Percentiles rank a stretch among this genome's conserved stretches.
Evolutionary conservation across 2,329 filamentous ascomycete species (phyloP).

Genomic region (Lachnellula suecica): DNA sequence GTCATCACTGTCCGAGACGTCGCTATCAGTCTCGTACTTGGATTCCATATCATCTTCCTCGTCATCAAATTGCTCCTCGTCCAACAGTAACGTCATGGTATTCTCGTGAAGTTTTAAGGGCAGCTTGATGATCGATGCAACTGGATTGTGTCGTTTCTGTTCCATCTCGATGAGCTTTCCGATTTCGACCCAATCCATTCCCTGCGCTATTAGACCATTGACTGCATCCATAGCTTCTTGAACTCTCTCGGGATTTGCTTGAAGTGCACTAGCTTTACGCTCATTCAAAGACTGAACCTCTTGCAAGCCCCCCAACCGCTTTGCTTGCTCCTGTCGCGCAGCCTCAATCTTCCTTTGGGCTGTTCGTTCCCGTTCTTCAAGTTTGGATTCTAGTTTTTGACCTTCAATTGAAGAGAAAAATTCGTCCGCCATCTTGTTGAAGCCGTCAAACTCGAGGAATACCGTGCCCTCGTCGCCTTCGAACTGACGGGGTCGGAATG

Average conservation of each 20-base stretch:
- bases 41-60: conserved; percentile 45
- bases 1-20: conserved; percentile 60
- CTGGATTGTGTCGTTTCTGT: conserved; percentile 75
- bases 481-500: conserved; percentile 82
- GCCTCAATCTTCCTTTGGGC: conserved; percentile 84
- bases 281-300: conserved; percentile 79
- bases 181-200: conserved; percentile 97
- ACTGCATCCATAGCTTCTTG: conserved; percentile 92
- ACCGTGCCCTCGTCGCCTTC: conserved; percentile 62
- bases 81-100: conserved; percentile 75
- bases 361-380: conserved; percentile 77
- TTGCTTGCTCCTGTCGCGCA: conserved; percentile 80
- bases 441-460: conserved; percentile 76
- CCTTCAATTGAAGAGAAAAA: conserved; percentile 97
- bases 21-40: conserved; percentile 63
- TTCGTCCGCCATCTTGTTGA: conserved; percentile 92
- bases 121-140: conserved; percentile 82
- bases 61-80: conserved; percentile 59
- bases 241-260: conserved; percentile 86
- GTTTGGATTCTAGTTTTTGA: conserved; percentile 81
- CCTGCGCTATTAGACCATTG: conserved; percentile 85
- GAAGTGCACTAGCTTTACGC: conserved; percentile 84
- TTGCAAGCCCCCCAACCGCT: conserved; percentile 80
- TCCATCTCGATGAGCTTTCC: conserved; percentile 85
- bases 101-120: conserved; percentile 91